phyloP scores from a whole-genome alignment of 176 grass and related monocot genomes.

The Poa pratensis region DNA sequence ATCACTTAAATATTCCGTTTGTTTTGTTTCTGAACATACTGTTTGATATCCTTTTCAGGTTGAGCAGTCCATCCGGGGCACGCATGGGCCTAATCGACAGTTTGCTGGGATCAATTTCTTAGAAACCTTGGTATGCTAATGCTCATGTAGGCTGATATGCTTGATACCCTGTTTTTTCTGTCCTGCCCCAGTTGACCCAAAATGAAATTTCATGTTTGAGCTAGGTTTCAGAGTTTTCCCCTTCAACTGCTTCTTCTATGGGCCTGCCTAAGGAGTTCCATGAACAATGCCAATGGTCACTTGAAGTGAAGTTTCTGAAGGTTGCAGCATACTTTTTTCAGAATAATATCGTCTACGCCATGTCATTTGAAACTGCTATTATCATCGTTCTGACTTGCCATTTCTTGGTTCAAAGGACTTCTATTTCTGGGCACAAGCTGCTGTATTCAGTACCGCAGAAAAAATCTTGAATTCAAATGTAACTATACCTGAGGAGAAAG shows the following conservation, averaged over 20 bases:
- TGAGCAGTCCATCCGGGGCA: constrained; percentile 79
- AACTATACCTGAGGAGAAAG: constrained; percentile 67
- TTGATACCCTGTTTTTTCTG: background rate
- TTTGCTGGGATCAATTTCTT: constrained; percentile 82
- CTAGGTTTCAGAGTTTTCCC: constrained; percentile 95
- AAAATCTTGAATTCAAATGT: constrained; percentile 69
- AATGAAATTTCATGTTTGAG: constrained; percentile 39
- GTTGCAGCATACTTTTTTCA: constrained; percentile 40
- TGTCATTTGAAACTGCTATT: constrained; percentile 35
- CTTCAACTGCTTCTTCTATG: constrained; percentile 90
- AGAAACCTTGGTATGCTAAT: constrained; percentile 74
- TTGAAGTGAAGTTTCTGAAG: constrained; percentile 96
- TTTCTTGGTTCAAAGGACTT: constrained; percentile 74
- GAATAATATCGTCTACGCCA: constrained; percentile 17
- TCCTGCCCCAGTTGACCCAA: constrained; percentile 14
- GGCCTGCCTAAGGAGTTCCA: constrained; percentile 91
- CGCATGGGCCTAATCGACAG: constrained; percentile 69
- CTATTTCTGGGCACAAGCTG: constrained; percentile 93
- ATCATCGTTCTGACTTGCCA: constrained; percentile 38
- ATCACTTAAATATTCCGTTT: background rate
- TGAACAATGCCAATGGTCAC: constrained; percentile 74
- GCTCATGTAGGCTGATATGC: constrained; percentile 21
- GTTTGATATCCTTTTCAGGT: constrained; percentile 65
- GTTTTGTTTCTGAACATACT: constrained; percentile 39
- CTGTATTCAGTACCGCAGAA: constrained; percentile 67